phyloP scores from a whole-genome alignment of 176 grass and related monocot genomes.

The Oryza australiensis region DNA sequence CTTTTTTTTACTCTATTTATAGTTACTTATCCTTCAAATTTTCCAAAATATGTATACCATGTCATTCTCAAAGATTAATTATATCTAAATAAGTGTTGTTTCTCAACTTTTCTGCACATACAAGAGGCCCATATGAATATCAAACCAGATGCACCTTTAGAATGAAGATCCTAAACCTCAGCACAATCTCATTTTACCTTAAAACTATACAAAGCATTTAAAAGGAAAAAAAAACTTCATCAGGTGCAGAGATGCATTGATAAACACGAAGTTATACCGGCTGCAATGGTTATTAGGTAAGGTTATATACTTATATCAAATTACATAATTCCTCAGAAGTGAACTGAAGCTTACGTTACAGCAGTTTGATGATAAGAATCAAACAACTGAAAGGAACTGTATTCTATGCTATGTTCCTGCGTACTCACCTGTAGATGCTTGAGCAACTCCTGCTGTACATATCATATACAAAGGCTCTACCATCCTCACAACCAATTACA shows the following conservation, averaged over 20 bases:
- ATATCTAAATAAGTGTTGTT: neutral
- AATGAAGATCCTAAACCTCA: slow-evolving; percentile 5
- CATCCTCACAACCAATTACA: slow-evolving; percentile 93
- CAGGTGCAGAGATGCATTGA: neutral
- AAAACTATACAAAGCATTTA: neutral
- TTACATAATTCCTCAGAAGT: neutral
- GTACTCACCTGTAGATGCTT: slow-evolving; percentile 66
- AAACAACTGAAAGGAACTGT: neutral
- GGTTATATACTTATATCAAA: neutral
- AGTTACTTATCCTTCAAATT: neutral
- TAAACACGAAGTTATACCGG: neutral
- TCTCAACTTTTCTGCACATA: neutral
- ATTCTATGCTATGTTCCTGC: slow-evolving; percentile 1
- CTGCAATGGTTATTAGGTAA: neutral
- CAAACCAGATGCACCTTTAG: neutral
- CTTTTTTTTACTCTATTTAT: neutral
- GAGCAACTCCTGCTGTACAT: slow-evolving; percentile 94
- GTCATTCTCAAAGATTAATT: neutral
- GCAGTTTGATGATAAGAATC: neutral
- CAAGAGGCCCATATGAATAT: neutral
- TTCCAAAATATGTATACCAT: neutral
- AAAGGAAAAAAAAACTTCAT: neutral
- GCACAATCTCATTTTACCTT: neutral
- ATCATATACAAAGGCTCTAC: slow-evolving; percentile 84
- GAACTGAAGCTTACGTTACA: neutral